A percentile compares a stretch with the other conserved stretches of the same genome.
Evolutionary conservation across 129 eudicot species (phyloP).

Genomic region (Daucus carota): DNA sequence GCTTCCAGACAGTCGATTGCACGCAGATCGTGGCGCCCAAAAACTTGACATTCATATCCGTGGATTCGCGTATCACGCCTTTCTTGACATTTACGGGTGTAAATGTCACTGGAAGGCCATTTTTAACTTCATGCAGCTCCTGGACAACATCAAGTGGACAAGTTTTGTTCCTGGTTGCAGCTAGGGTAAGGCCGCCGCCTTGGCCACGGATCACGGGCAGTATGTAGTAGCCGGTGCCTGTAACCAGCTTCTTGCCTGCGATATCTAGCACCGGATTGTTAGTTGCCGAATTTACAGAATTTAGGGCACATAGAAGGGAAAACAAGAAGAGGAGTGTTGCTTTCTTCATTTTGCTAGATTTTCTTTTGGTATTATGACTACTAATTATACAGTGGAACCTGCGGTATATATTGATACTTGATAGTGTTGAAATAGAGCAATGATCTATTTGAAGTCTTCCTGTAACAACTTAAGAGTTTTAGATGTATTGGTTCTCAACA

Average conservation of each 20-base stretch:
- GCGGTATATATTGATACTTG: too few relatives aligned
- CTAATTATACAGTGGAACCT: background rate
- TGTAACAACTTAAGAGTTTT: too few relatives aligned
- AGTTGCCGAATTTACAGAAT: background rate
- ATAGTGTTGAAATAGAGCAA: too few relatives aligned
- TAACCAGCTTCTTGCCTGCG: background rate
- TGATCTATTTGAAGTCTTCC: too few relatives aligned
- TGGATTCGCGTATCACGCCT: constrained; percentile 28
- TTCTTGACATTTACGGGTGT: constrained; percentile 27
- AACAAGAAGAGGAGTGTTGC: background rate
- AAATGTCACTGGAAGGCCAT: constrained; percentile 26
- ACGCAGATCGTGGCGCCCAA: constrained; percentile 19
- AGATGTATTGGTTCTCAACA: too few relatives aligned
- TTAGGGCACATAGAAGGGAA: background rate
- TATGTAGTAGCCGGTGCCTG: constrained; percentile 5
- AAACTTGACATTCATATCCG: constrained; percentile 32
- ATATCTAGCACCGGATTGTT: background rate
- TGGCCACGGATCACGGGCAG: background rate
- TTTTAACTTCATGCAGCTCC: constrained; percentile 9
- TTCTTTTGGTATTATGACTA: too few relatives aligned
- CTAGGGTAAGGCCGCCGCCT: constrained; percentile 28
- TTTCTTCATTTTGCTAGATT: background rate
- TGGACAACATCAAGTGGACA: constrained; percentile 26
- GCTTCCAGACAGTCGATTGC: constrained; percentile 32
- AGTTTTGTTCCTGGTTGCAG: constrained; percentile 21